Percentiles rank a stretch among this genome's conserved stretches.
phyloP scores from a whole-genome alignment of 176 grass and related monocot species.

The Panicum miliaceum region DNA sequence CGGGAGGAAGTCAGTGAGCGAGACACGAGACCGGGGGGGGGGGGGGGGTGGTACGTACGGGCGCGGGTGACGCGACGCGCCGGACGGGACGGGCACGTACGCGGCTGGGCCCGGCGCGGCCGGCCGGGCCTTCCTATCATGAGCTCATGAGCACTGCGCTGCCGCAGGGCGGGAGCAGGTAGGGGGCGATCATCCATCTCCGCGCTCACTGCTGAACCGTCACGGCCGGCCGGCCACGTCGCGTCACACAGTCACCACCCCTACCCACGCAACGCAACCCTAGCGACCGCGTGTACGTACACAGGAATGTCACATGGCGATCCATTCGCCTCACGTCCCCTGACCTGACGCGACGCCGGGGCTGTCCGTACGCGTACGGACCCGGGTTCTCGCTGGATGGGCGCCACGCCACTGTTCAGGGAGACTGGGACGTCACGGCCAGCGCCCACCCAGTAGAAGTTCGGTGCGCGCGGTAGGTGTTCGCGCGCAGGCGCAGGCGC shows the following conservation, averaged over 20 bases:
- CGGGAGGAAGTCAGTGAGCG: not conserved
- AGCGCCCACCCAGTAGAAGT: not conserved
- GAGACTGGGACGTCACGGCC: not conserved
- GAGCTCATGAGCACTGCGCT: slow-evolving; percentile 43
- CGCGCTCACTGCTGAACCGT: slow-evolving; percentile 43
- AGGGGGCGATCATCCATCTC: slow-evolving; percentile 51
- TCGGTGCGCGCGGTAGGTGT: slow-evolving; percentile 41
- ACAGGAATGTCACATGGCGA: slow-evolving; percentile 46
- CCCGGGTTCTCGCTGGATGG: slow-evolving; percentile 35
- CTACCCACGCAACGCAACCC: slow-evolving; percentile 44
- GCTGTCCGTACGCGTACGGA: slow-evolving; percentile 27
- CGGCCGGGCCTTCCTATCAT: slow-evolving; percentile 34
- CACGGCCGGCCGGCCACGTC: slow-evolving; percentile 37
- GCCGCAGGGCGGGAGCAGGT: slow-evolving; percentile 40
- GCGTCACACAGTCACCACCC: not conserved
- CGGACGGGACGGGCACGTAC: slow-evolving; percentile 42
- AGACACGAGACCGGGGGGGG: not conserved
- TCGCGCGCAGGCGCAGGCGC: not conserved
- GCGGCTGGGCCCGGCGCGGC: not conserved
- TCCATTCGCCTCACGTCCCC: not conserved
- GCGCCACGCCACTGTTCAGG: slow-evolving; percentile 18
- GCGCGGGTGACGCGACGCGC: not conserved
- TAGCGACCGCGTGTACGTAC: not conserved
- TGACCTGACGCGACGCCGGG: not conserved
- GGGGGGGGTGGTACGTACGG: not conserved